Conservation (phyloP, 2,329 filamentous ascomycete genomes). For the Coniella vitis region DNA sequence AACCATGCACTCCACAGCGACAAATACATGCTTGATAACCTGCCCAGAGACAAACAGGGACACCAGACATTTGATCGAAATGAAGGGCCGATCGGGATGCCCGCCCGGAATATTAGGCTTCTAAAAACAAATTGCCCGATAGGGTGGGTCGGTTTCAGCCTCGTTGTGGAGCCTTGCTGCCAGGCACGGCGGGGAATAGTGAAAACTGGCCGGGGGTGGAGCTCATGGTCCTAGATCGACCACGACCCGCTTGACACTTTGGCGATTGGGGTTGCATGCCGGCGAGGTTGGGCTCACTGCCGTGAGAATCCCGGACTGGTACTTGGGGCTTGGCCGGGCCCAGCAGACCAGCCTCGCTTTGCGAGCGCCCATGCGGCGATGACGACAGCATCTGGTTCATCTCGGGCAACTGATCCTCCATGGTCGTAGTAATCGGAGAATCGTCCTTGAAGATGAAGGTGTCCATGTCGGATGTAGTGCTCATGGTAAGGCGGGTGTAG, state of each 20-base stretch:
- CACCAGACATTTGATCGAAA: background rate
- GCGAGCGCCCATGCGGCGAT: slow-evolving; percentile 13
- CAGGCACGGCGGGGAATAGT: slow-evolving; percentile 30
- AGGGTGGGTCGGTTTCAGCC: slow-evolving; percentile 5
- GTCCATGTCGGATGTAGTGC: slow-evolving; percentile 39
- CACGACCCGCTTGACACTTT: slow-evolving; percentile 26
- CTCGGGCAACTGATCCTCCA: slow-evolving; percentile 21
- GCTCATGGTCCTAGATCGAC: slow-evolving; percentile 40
- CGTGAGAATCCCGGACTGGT: slow-evolving; percentile 20
- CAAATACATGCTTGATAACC: background rate
- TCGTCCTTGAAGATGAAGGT: slow-evolving; percentile 18
- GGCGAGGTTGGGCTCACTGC: slow-evolving; percentile 24
- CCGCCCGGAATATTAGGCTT: background rate
- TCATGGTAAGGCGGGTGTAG: slow-evolving; percentile 47
- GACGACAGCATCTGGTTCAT: slow-evolving; percentile 25
- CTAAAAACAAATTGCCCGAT: background rate
- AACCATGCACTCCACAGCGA: background rate
- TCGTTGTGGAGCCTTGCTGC: slow-evolving; percentile 9
- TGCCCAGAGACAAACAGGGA: background rate
- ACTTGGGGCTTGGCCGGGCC: slow-evolving; percentile 5
- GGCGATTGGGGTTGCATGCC: slow-evolving; percentile 20
- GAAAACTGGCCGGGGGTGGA: slow-evolving; percentile 41
- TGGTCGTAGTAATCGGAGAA: slow-evolving; percentile 9
- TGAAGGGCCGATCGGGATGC: background rate
- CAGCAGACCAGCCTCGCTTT: slow-evolving; percentile 10